These are phyloP conservation scores for Salinomyces thailandicus DNA, from an alignment of 2,329 filamentous ascomycete species.

Conservation along the genomic window DNA sequence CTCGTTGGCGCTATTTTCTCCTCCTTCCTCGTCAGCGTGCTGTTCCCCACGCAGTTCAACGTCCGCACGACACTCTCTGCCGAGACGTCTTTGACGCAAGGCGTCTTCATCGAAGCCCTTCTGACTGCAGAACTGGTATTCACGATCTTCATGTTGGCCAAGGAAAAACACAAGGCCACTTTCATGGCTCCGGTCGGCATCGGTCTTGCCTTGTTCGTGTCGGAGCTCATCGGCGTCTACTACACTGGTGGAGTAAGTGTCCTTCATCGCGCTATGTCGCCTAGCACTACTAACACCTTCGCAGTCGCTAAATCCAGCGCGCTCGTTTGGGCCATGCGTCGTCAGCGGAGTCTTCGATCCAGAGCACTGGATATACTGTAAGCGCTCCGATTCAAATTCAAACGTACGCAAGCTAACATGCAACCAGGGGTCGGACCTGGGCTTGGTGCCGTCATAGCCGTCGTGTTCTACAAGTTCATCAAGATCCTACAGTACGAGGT, in stretches of 20 bases:
- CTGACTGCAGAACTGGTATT: slow-evolving; percentile 23
- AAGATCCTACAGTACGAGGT: slow-evolving; percentile 22
- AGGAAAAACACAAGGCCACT: slow-evolving; percentile 25
- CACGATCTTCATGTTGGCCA: slow-evolving; percentile 27
- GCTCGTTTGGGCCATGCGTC: slow-evolving; percentile 27
- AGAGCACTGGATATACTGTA: slow-evolving; percentile 25
- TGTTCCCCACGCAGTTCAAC: slow-evolving; percentile 18
- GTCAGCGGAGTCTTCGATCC: slow-evolving; percentile 18
- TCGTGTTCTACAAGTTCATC: slow-evolving; percentile 19
- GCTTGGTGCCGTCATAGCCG: slow-evolving; percentile 11
- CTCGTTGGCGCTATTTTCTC: slow-evolving; percentile 22
- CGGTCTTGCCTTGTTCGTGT: slow-evolving; percentile 58
- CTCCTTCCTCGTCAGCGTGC: slow-evolving; percentile 21
- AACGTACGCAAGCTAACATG: slow-evolving; percentile 1
- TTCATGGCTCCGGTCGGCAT: slow-evolving; percentile 63
- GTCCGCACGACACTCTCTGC: slow-evolving; percentile 21
- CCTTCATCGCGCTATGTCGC: background rate
- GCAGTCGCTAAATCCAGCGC: slow-evolving; percentile 27
- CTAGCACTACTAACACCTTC: slow-evolving; percentile 1
- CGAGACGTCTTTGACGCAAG: slow-evolving; percentile 19
- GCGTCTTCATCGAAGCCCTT: slow-evolving; percentile 27
- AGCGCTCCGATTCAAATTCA: slow-evolving; percentile 7
- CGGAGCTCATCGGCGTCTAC: slow-evolving; percentile 20
- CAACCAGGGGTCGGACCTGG: slow-evolving; percentile 12
- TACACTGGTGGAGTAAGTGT: slow-evolving; percentile 23